phyloP scores from a whole-genome alignment of 2,329 filamentous ascomycete species.

The Fulvia fulva region DNA sequence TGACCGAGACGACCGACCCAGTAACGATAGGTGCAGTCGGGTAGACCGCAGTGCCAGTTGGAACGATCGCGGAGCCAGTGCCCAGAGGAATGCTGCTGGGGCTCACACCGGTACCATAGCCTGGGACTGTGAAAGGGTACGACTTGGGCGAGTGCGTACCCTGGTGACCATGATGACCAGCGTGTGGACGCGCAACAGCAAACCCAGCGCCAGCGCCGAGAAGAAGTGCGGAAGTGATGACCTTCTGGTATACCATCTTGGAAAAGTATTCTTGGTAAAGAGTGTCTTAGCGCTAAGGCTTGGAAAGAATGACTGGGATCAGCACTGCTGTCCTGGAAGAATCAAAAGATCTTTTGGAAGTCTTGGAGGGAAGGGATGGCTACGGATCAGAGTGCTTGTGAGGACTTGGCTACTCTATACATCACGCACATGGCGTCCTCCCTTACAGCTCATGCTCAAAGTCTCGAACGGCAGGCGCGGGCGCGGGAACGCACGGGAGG shows the following conservation, averaged over 20 bases:
- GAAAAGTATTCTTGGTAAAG: slow-evolving; percentile 7
- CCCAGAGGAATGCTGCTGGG: slow-evolving; percentile 1
- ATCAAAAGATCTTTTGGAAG: slow-evolving; percentile 9
- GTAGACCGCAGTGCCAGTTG: slow-evolving; percentile 6
- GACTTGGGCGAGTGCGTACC: neutral
- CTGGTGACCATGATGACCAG: slow-evolving; percentile 2
- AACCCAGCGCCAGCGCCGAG: slow-evolving; percentile 19
- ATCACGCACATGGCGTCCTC: neutral
- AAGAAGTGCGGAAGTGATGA: slow-evolving; percentile 12
- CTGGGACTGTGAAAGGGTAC: slow-evolving; percentile 2
- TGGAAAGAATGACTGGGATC: slow-evolving; percentile 12
- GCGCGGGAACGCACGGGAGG: neutral
- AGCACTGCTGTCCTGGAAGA: slow-evolving; percentile 14
- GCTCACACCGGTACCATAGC: neutral
- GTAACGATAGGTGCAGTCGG: neutral
- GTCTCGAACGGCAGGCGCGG: neutral
- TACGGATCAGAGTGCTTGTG: slow-evolving; percentile 10
- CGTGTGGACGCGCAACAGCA: slow-evolving; percentile 11
- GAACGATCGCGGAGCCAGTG: slow-evolving; percentile 5
- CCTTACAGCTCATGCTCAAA: neutral
- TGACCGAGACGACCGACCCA: neutral
- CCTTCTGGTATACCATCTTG: slow-evolving; percentile 18
- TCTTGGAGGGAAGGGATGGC: slow-evolving; percentile 8
- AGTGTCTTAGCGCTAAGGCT: slow-evolving; percentile 8
- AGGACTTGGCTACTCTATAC: slow-evolving; percentile 15